These are phyloP conservation scores for Inga leiocalycina DNA, from an alignment of 306 rosid genomes.

Conservation along the genomic window DNA sequence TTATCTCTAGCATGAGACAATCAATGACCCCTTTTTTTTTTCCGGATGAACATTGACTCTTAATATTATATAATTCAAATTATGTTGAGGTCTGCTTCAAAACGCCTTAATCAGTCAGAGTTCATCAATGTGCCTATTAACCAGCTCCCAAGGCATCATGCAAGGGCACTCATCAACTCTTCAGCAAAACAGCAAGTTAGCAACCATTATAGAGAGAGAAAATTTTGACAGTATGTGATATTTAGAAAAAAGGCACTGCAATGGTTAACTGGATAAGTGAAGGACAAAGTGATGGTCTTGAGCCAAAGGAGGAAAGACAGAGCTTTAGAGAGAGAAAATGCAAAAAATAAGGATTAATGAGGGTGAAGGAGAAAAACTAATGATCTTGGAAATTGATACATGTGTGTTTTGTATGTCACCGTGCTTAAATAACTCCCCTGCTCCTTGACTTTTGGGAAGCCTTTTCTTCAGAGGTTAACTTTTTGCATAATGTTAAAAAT, in stretches of 20 bases:
- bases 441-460: not conserved
- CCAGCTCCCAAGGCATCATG: not conserved
- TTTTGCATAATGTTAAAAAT: not conserved
- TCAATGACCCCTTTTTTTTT: not conserved
- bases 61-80: not conserved
- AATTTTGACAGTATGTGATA: not conserved
- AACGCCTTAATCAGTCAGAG: not conserved
- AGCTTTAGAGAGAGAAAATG: not conserved
- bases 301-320: not conserved
- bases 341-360: not conserved
- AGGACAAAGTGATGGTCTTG: not conserved
- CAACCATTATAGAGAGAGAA: not conserved
- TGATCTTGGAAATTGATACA: not conserved
- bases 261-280: not conserved
- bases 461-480: not conserved
- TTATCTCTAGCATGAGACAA: not conserved
- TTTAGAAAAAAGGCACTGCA: not conserved
- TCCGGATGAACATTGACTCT: not conserved
- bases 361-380: not conserved
- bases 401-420: not conserved
- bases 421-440: not conserved
- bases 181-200: not conserved
- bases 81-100: not conserved
- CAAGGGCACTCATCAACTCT: not conserved
- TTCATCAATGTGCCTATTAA: not conserved